Evolutionary conservation across 495 filamentous ascomycete genomes (phyloP).

Genomic region (Massariosphaeria phaeospora): DNA sequence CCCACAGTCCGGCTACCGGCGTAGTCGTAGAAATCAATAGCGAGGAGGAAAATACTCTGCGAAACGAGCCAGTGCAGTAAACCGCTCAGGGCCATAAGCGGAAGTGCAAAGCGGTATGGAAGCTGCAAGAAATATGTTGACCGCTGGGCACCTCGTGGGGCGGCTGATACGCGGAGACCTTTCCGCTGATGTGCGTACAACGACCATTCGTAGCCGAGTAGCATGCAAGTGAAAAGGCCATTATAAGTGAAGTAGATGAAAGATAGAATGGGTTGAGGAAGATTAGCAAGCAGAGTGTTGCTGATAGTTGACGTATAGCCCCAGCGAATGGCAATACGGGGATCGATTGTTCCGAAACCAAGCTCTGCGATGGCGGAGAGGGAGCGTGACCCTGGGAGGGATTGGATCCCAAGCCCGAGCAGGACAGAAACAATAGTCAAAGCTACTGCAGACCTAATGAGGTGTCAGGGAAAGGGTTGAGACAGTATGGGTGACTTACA

Average conservation of each 20-base stretch:
- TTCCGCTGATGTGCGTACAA: conserved; percentile 6
- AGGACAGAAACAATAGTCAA: too few relatives aligned
- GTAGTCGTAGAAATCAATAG: conserved; percentile 2
- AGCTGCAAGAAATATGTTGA: conserved; percentile 24
- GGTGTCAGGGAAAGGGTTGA: too few relatives aligned
- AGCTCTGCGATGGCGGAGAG: too few relatives aligned
- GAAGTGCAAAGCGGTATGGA: conserved; percentile 25
- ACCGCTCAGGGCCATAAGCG: conserved; percentile 11
- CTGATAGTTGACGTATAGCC: too few relatives aligned
- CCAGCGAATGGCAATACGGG: too few relatives aligned
- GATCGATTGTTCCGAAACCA: too few relatives aligned
- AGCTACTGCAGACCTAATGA: too few relatives aligned
- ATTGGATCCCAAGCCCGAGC: too few relatives aligned
- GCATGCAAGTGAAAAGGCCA: conserved; percentile 24
- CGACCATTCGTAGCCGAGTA: conserved; percentile 10
- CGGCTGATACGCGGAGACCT: conserved; percentile 15
- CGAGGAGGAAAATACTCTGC: conserved; percentile 21
- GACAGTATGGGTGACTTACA: not conserved
- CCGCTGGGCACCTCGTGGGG: conserved; percentile 15
- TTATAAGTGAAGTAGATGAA: conserved; percentile 25
- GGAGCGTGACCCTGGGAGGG: too few relatives aligned
- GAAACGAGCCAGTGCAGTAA: conserved; percentile 26
- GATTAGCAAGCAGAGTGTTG: conserved; percentile 16
- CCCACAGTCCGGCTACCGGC: not conserved
- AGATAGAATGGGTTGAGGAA: conserved; percentile 17